Base-by-base conservation (phyloP, 768 basidiomycete species). In the Leccinum olivaceopallidum region DNA sequence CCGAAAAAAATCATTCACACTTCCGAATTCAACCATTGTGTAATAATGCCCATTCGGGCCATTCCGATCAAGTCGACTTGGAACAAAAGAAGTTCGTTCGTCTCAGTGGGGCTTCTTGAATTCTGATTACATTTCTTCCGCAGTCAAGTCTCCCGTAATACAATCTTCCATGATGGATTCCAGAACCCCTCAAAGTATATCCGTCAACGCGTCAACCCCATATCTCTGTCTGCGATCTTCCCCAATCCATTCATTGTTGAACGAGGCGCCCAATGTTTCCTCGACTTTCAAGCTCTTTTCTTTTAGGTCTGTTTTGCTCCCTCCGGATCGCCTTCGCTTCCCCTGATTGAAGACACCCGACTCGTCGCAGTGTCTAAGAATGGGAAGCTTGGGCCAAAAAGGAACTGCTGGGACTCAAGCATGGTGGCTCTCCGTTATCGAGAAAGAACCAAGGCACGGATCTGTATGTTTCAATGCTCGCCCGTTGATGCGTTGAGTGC, bases 401-500 rank as follows among this genome's bases (percentile, higher is more conserved):
- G 26, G 26, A 26, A 26, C 26, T 67, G 3, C 70, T 88, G 49
- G 64, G 69, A 44, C 60, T 67, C 9, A 86, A 87, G 63, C 87
- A 88, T 58, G 79, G 81, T 2, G 69, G 68, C 42, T 36, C 55
- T 48, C 8, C 61, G 1, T 51, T 49, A 1, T 57, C 69, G 52
- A 82, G 76, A 68, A 79, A 86, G 57, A 75, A 73, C 34, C 65
- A 78, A 24, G 86, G 85, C 8, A 80, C 79, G 20, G 84, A 85
- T 64, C 61, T 83, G 85, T 86, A 69, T 13, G 82, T 62, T 32
- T 26, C 9, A 68, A 13, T 81, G 61, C 32, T 26, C 7, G 22
- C n/a, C 10, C 24, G 32, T 24, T 44, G 37, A 39, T 26, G 55
- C 20, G 37, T 51, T 10, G 26, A 12, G 18, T 24, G 12, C 22